Conservation (phyloP, 1,284 basidiomycete genomes). For the Trametes versicolor region DNA sequence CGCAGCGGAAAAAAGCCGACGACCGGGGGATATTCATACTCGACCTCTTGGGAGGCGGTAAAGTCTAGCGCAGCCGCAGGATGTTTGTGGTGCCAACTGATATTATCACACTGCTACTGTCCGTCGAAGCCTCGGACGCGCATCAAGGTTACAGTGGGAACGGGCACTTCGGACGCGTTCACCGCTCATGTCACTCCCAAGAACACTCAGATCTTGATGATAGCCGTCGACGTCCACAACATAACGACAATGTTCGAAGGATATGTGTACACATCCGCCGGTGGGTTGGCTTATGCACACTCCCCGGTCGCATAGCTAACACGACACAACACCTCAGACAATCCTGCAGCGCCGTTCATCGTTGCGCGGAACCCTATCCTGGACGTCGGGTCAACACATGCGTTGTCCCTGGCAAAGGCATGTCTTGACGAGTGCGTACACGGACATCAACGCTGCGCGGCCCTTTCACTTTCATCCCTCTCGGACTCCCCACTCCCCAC, state of each 20-base stretch:
- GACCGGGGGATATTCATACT: neutral
- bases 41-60: neutral
- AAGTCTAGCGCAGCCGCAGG: neutral
- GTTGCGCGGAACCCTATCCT: neutral
- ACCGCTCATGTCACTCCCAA: neutral
- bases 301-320: no score
- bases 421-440: no score
- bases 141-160: neutral
- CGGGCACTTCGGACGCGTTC: neutral
- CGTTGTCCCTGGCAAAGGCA: neutral
- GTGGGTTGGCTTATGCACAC: neutral
- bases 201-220: neutral
- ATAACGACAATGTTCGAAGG: neutral
- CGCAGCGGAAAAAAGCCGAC: neutral
- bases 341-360: neutral
- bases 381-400: neutral
- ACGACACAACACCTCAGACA: neutral
- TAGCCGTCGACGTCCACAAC: neutral
- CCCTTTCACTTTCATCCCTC: neutral
- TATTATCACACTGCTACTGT: neutral
- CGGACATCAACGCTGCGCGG: no score
- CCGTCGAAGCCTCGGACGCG: neutral
- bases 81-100: neutral
- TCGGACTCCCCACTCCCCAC: conserved; percentile 20
- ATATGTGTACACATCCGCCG: neutral